These are phyloP conservation scores for Phytopythium mirpurense DNA, from an alignment of 352 stramenopile genomes.

Conservation along the genomic window DNA sequence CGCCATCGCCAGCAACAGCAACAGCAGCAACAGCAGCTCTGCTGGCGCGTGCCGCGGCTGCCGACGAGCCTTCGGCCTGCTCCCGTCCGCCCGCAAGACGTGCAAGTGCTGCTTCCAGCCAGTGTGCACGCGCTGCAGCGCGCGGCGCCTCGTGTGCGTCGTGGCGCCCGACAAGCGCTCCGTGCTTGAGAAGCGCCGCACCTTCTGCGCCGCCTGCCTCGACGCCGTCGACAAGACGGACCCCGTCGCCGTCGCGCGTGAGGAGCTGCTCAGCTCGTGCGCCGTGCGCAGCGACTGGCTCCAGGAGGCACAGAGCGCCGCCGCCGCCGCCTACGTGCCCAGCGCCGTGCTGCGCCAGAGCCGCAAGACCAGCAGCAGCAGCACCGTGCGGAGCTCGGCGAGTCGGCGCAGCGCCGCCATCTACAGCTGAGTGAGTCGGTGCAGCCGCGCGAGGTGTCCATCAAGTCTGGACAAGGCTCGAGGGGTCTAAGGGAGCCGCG, in stretches of 20 bases:
- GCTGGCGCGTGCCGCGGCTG: slow-evolving; percentile 14
- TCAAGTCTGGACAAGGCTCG: too few species aligned
- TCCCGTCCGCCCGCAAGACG: slow-evolving; percentile 22
- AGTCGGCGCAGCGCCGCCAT: slow-evolving; percentile 4
- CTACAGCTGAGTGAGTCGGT: slow-evolving; percentile 4
- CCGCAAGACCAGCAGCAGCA: not conserved
- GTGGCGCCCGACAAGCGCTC: slow-evolving; percentile 27
- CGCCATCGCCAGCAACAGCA: not conserved
- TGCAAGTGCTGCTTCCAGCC: slow-evolving; percentile 29
- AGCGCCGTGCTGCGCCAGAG: slow-evolving; percentile 4
- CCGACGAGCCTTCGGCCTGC: slow-evolving; percentile 25
- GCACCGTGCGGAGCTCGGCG: not conserved
- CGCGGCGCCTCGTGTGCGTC: slow-evolving; percentile 28
- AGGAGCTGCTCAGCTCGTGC: slow-evolving; percentile 19
- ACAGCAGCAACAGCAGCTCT: too few species aligned
- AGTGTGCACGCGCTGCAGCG: slow-evolving; percentile 26
- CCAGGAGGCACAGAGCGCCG: slow-evolving; percentile 1
- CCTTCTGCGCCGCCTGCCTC: slow-evolving; percentile 27
- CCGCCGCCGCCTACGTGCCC: not conserved
- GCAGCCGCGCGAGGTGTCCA: not conserved
- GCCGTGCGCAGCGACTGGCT: slow-evolving; percentile 1
- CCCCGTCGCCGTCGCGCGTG: slow-evolving; percentile 22
- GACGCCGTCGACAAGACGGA: slow-evolving; percentile 23
- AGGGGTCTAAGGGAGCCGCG: too few species aligned
- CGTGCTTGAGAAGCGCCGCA: slow-evolving; percentile 27